Evolutionary conservation across 495 filamentous ascomycete species (phyloP), one percentile per base, ranked within the genome.

Genomic region (Aspergillus asperescens): DNA sequence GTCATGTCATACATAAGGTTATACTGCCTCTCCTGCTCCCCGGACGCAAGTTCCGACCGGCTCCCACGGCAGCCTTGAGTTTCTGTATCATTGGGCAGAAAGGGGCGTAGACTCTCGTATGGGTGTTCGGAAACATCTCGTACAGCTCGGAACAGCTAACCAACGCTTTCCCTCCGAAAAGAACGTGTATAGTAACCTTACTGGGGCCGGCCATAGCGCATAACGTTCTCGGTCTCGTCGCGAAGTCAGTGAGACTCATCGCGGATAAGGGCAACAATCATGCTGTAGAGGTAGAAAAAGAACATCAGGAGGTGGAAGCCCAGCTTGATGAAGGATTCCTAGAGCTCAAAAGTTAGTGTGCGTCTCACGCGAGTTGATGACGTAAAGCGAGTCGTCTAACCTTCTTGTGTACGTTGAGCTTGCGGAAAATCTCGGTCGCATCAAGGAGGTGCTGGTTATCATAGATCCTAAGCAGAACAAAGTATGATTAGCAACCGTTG

Each of bases 271-370:
- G 92, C 92, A 47, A 96, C 93, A 53, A 99, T 99, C 94, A 99
- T 99, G 70, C 73, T 92, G 83, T 97, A 99, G 22, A 99, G 84
- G 75, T 99, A 99, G 83, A 96, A 99, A 81, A 99, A 99, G 81
- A 99, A 99, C 87, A 99, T 94, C 74, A 97, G 68, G 32, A 99
- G 83, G 70, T 97, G 93, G 82, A 99, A 97, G 52, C 92, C 94
- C 31, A 99, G 88, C 73, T 99, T 99, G 75, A 94, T 85, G 73
- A 99, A 97, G 5, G 91, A 96, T 83, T 99, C 94, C 92, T 96
- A 60, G 23, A 55, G 42, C 49, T 31, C 32, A 9, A 38, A 22
- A 16, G 47, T 61, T 54, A 58, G 59, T 44, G 34, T 8, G 5
- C 22, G 13, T 12, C 37, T 16, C 15, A 39, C 27, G 22, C 42